These are phyloP conservation scores for Pochonia chlamydosporia DNA, from an alignment of 2,329 filamentous ascomycete genomes.

Conservation along the genomic window DNA sequence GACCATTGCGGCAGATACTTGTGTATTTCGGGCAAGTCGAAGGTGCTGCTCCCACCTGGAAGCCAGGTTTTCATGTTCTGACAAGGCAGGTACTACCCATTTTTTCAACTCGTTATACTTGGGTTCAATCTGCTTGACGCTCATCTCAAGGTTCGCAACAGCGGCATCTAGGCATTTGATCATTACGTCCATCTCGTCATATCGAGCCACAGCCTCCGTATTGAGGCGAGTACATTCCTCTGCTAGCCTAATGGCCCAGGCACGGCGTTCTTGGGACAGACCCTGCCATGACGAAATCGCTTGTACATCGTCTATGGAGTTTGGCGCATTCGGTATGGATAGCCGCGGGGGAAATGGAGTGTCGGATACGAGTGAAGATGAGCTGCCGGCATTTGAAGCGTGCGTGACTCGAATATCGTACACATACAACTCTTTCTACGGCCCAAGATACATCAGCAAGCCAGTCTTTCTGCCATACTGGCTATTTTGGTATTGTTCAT, in stretches of 20 bases:
- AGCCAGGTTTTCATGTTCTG: constrained; percentile 60
- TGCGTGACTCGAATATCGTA: constrained; percentile 78
- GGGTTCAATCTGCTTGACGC: constrained; percentile 64
- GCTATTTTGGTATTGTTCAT: background rate
- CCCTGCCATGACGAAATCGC: constrained; percentile 83
- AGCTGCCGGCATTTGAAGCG: constrained; percentile 40
- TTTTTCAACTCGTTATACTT: constrained; percentile 66
- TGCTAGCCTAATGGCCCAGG: constrained; percentile 70
- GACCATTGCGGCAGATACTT: constrained; percentile 61
- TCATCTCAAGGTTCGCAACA: constrained; percentile 74
- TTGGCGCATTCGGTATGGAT: constrained; percentile 64
- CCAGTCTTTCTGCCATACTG: background rate
- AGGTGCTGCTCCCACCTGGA: constrained; percentile 65
- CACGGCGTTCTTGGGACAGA: constrained; percentile 72
- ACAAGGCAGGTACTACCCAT: constrained; percentile 63
- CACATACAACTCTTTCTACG: constrained; percentile 79
- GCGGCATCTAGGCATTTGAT: constrained; percentile 77
- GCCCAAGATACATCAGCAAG: background rate
- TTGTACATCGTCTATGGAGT: constrained; percentile 72
- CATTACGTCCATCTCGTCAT: constrained; percentile 70
- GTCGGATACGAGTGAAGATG: constrained; percentile 40
- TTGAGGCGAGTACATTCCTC: constrained; percentile 65
- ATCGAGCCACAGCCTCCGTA: constrained; percentile 55
- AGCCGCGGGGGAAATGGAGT: constrained; percentile 47
- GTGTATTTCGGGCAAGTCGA: constrained; percentile 55